Base-by-base conservation (phyloP, 106 monocot species). In the Dendrobium officinale region DNA sequence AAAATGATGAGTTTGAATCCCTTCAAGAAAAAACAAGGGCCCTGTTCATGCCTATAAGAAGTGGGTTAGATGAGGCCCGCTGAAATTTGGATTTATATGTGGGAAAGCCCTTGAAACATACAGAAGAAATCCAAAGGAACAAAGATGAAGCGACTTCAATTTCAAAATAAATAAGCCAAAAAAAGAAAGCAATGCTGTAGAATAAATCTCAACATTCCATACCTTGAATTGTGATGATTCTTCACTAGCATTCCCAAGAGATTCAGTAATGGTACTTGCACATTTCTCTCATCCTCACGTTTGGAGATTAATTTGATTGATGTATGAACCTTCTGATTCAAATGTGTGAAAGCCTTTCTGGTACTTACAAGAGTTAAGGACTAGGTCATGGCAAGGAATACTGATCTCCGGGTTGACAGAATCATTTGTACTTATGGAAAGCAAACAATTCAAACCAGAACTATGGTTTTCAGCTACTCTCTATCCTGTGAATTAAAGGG, bases 381-480 rank as follows among this genome's bases (percentile, higher is more conserved):
- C 58, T 0, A 88, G 64, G 64, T 80, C 80, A 49, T 72, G 42
- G 54, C 85, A 85, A n/a, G 88, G 85, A 49, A 88, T 88, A 54
- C 51, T 80, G 33, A 88, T 68, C 42, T 77, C 77, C 43, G 83
- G 58, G 82, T 75, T 77, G 54, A 20, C 55, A 73, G 85, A 82
- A 37, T 73, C 67, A 83, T 88, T 88, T 42, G 88, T 88, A 55
- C 67, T 77, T 82, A 88, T 72, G 1, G 82, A 59, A 56, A 88
- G 73, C 42, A 83, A 73, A 73, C 88, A 88, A 54, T 67, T 79
- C 55, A 82, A 51, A 51, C 55, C 75, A 58, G 55, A 16, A 59
- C 42, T 73, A 43, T 56, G 59, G 77, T 82, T 61, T 31, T 79
- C 80, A 79, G 44, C 48, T 51, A 45, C 67, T 48, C 67, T 48